These are phyloP conservation scores for Atalantia buxifolia DNA, from an alignment of 345 rosid genomes.

Conservation along the genomic window DNA sequence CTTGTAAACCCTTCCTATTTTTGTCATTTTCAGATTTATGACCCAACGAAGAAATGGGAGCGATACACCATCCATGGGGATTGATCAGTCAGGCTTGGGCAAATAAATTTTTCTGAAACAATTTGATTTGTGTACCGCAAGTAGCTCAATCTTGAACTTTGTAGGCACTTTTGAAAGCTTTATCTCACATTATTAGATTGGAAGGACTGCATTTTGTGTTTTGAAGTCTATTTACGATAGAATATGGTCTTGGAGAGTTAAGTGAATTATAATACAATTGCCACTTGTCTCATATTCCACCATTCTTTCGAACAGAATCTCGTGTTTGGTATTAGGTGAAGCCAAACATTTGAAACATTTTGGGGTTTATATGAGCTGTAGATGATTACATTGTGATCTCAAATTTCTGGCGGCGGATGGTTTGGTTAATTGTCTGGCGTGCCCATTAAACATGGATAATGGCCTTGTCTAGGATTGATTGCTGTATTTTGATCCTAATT, in stretches of 20 bases:
- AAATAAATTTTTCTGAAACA: not conserved
- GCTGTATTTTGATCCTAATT: no score
- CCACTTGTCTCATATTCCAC: not conserved
- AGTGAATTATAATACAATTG: not conserved
- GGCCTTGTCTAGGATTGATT: no score
- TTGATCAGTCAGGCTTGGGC: conserved; percentile 22
- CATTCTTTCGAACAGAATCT: not conserved
- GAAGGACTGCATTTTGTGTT: not conserved
- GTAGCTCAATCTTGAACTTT: not conserved
- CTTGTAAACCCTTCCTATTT: not conserved
- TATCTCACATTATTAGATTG: not conserved
- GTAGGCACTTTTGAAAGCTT: not conserved
- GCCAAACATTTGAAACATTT: no score
- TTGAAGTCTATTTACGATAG: not conserved
- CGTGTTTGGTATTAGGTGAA: not conserved
- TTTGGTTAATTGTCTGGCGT: no score
- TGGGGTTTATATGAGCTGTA: no score
- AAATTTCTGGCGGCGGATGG: no score
- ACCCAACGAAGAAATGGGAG: conserved; percentile 88
- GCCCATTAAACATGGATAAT: no score
- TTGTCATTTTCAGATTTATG: conserved; percentile 58
- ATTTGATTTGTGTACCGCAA: not conserved
- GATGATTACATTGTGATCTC: no score
- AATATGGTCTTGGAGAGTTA: not conserved
- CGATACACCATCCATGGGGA: conserved; percentile 96